Conservation (phyloP, 345 rosid species). For the Populus euphratica region DNA sequence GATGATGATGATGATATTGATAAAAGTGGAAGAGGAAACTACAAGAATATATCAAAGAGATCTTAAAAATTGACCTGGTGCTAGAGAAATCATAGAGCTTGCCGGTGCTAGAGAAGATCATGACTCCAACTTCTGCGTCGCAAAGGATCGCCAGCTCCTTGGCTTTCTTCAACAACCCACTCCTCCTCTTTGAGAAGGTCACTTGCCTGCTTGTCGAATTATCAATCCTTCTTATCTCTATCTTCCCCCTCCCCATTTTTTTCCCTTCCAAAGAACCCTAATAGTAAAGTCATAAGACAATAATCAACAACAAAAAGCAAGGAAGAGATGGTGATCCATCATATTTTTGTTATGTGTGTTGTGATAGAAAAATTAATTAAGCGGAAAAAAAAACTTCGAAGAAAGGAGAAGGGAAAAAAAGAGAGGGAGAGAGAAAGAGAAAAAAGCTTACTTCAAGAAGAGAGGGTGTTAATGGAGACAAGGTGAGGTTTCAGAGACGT, state of each 20-base stretch:
- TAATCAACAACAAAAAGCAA: background rate
- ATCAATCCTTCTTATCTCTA: constrained; percentile 54
- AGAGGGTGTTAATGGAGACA: constrained; percentile 11
- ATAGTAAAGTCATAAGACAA: background rate
- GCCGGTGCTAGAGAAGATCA: constrained; percentile 53
- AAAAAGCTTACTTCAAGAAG: constrained; percentile 8
- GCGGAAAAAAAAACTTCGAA: background rate
- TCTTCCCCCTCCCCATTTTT: constrained; percentile 59
- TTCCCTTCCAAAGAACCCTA: background rate
- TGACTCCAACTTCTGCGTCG: constrained; percentile 54
- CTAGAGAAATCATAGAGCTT: constrained; percentile 49
- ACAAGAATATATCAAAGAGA: background rate
- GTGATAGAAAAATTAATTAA: background rate
- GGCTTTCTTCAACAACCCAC: constrained; percentile 55
- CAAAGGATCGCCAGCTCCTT: constrained; percentile 53
- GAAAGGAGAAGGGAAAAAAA: background rate
- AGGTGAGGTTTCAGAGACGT: constrained; percentile 16
- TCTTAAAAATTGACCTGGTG: constrained; percentile 37
- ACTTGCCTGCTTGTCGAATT: constrained; percentile 60
- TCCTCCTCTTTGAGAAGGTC: constrained; percentile 53
- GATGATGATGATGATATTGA: no score
- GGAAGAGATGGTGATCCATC: no score
- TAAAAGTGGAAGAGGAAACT: background rate
- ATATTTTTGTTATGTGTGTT: no score
- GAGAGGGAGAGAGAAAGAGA: background rate